Evolutionary conservation across 1,284 basidiomycete species (phyloP), one percentile per base, ranked within the genome.

Genomic region (Bondarzewia mesenterica): DNA sequence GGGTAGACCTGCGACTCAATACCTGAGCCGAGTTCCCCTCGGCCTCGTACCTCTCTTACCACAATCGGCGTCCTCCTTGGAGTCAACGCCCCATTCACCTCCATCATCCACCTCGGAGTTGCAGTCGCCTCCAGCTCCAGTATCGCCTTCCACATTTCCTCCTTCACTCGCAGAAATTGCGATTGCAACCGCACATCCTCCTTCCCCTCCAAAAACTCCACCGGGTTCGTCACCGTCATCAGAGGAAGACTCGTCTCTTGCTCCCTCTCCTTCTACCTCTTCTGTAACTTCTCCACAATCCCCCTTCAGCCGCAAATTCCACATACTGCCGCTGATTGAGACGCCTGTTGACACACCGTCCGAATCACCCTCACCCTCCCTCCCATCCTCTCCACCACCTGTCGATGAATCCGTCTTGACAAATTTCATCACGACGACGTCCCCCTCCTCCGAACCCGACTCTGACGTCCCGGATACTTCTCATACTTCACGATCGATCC

Each of bases 251-350:
- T 27, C 25, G 12, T 39, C 36, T 6, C 36, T 36, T 37, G 35
- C 45, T 5, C 27, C 14, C 8, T 18, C 44, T 25, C 16, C 18
- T 6, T 26, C 29, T 5, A 6, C 35, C 14, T 38, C 20, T 21
- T 8, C 44, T n/a, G 20, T 26, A 21, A 14, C 23, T 7, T 25
- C 26, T 4, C 16, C 26, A 25, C 12, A 37, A 38, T 37, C 16
- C 46, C 8, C 46, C 5, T 14, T 39, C n/a, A 18, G 36, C n/a
- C 45, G 53, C 6, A 53, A 53, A 38, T 55, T 55, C 41, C 38
- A 52, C 12, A 54, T 55, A 38, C 42, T 55, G n/a, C 54, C 54
- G 22, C 26, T 55, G 6, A 45, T 55, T 10, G 53, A 54, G 3
- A 44, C 50, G n/a, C 29, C 29, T 32, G n/a, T n/a, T 18, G 37